Evolutionary conservation across 2,329 filamentous ascomycete genomes (phyloP).

Genomic region (Arthroderma sp.): DNA sequence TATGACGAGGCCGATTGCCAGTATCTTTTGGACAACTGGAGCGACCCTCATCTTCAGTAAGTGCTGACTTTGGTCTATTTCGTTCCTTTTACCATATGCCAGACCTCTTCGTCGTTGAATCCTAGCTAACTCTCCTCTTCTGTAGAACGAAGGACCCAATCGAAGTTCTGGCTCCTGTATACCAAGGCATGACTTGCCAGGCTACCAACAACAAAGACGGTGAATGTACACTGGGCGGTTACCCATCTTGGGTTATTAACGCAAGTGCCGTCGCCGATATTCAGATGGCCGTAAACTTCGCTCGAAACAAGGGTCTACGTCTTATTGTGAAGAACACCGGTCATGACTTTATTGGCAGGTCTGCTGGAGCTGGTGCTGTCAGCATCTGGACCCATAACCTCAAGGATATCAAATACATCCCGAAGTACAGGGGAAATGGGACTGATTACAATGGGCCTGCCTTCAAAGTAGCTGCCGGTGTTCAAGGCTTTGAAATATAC

Average conservation of each 20-base stretch:
- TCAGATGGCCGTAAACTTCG: slow-evolving; percentile 17
- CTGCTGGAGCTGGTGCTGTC: slow-evolving; percentile 43
- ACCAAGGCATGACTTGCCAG: slow-evolving; percentile 17
- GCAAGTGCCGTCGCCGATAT: slow-evolving; percentile 17
- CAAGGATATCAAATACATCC: slow-evolving; percentile 10
- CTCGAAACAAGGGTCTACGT: slow-evolving; percentile 20
- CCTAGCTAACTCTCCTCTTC: background rate
- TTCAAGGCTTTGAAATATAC: slow-evolving; percentile 42
- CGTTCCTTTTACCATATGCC: no score
- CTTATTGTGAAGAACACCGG: slow-evolving; percentile 42
- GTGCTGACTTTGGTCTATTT: background rate
- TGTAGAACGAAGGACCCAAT: slow-evolving; percentile 14
- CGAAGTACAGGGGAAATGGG: slow-evolving; percentile 25
- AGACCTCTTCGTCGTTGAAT: no score
- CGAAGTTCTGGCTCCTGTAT: slow-evolving; percentile 17
- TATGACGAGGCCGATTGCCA: slow-evolving; percentile 1
- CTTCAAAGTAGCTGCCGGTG: slow-evolving; percentile 42
- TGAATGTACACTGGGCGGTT: slow-evolving; percentile 4
- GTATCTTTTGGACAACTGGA: background rate
- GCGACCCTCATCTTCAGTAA: background rate
- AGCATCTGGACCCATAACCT: slow-evolving; percentile 22
- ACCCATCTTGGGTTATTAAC: slow-evolving; percentile 26
- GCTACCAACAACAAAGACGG: slow-evolving; percentile 7
- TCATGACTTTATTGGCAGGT: slow-evolving; percentile 42
- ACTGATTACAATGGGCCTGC: slow-evolving; percentile 33